Evolutionary conservation across 768 basidiomycete genomes (phyloP).

Genomic region (Hericium coralloides): DNA sequence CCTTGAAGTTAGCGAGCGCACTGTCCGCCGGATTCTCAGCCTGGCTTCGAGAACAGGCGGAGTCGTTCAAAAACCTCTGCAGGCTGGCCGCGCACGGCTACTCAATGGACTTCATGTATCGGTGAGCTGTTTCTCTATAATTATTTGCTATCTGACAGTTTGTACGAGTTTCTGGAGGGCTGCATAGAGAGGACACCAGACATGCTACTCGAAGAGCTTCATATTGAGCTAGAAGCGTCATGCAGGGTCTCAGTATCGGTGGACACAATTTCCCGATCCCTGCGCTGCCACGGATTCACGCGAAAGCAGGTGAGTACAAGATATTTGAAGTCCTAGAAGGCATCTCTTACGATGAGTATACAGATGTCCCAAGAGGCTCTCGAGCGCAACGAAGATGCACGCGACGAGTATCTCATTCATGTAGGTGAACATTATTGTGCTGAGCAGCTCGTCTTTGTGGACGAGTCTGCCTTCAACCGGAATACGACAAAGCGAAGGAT

Average conservation of each 20-base stretch:
- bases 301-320: neutral
- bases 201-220: neutral
- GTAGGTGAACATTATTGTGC: conserved; percentile 11
- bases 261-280: neutral
- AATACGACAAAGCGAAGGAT: conserved; percentile 13
- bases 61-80: neutral
- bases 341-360: neutral
- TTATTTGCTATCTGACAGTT: neutral
- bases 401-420: conserved; percentile 1
- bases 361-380: conserved; percentile 12
- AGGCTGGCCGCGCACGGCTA: neutral
- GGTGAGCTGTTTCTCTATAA: neutral
- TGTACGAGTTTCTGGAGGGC: neutral
- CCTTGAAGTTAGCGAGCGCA: neutral
- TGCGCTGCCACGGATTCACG: neutral
- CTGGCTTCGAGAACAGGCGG: neutral
- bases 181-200: neutral
- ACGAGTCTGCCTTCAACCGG: conserved; percentile 26
- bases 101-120: neutral
- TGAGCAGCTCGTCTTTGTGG: conserved; percentile 24
- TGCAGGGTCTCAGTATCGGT: neutral
- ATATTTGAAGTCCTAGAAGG: neutral
- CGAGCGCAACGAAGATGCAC: conserved; percentile 11
- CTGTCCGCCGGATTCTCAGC: neutral
- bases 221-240: neutral